phyloP scores from a whole-genome alignment of 2,329 filamentous ascomycete genomes.

The Paecilomyces niveus region DNA sequence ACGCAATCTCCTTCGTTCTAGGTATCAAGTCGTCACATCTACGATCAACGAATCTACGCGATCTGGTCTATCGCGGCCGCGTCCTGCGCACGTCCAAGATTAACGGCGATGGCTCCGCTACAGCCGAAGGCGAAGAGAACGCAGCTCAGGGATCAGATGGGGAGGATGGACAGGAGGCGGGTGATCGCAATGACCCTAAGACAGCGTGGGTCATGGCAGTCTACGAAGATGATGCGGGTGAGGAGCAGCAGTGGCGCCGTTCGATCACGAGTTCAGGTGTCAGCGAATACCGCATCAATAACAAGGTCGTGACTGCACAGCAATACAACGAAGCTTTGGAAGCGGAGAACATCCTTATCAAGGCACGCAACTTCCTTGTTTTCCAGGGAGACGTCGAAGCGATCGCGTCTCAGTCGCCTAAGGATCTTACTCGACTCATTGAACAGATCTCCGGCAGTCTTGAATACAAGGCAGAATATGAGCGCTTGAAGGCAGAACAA shows the following conservation, averaged over 20 bases:
- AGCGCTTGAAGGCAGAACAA: slow-evolving; percentile 75
- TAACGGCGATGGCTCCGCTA: slow-evolving; percentile 77
- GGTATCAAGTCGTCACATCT: slow-evolving; percentile 98
- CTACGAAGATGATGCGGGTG: slow-evolving; percentile 93
- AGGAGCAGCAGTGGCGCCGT: slow-evolving; percentile 93
- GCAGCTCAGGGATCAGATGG: slow-evolving; percentile 56
- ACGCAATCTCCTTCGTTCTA: slow-evolving; percentile 97
- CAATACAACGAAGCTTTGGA: slow-evolving; percentile 93
- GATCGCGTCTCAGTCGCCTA: slow-evolving; percentile 90
- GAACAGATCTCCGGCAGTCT: slow-evolving; percentile 97
- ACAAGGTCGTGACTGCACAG: slow-evolving; percentile 76
- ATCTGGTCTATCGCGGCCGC: slow-evolving; percentile 91
- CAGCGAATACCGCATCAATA: slow-evolving; percentile 97
- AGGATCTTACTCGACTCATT: slow-evolving; percentile 85
- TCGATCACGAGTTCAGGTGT: slow-evolving; percentile 80
- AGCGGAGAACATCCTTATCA: slow-evolving; percentile 92
- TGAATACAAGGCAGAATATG: slow-evolving; percentile 91
- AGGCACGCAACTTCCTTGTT: slow-evolving; percentile 93
- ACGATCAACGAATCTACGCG: slow-evolving; percentile 85
- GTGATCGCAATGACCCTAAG: slow-evolving; percentile 68
- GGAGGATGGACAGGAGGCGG: slow-evolving; percentile 52
- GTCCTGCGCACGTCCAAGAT: slow-evolving; percentile 89
- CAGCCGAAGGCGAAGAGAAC: slow-evolving; percentile 50
- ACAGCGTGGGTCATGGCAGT: slow-evolving; percentile 99
- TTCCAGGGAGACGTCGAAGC: slow-evolving; percentile 98